Evolutionary conservation across 2,329 filamentous ascomycete genomes (phyloP).

Genomic region (Eutypella sp.): DNA sequence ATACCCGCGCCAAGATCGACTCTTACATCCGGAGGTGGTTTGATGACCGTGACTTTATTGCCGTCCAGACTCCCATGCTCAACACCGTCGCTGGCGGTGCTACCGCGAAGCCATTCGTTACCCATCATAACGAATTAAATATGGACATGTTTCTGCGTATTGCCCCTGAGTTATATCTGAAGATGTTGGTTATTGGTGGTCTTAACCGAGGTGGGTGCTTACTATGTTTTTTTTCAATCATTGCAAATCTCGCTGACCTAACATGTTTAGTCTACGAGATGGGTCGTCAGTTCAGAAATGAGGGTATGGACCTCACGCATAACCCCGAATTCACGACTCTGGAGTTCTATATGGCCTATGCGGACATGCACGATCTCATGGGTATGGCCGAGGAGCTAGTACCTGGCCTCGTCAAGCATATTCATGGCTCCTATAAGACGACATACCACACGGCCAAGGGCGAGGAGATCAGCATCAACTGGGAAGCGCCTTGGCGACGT

Average conservation of each 20-base stretch:
- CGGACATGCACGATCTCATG: conserved; percentile 88
- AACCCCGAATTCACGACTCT: conserved; percentile 98
- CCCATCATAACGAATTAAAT: conserved; percentile 92
- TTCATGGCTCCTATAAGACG: conserved; percentile 82
- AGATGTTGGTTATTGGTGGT: conserved; percentile 92
- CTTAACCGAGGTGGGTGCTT: conserved; percentile 56
- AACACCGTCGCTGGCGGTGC: conserved; percentile 93
- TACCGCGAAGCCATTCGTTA: conserved; percentile 90
- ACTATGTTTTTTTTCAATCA: too few species aligned
- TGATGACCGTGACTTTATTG: conserved; percentile 80
- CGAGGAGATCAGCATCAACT: conserved; percentile 88
- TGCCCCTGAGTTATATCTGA: conserved; percentile 92
- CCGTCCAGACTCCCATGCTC: conserved; percentile 97
- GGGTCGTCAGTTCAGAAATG: conserved; percentile 92
- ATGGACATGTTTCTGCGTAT: conserved; percentile 95
- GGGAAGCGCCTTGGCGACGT: conserved; percentile 88
- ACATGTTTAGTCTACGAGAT: conserved; percentile 72
- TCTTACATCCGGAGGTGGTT: conserved; percentile 86
- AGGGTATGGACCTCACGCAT: conserved; percentile 87
- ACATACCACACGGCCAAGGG: conserved; percentile 82
- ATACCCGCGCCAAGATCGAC: conserved; percentile 82
- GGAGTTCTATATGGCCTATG: conserved; percentile 95
- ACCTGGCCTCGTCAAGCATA: conserved; percentile 78
- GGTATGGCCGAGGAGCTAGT: conserved; percentile 89
- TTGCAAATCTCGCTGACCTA: not conserved